A percentile compares a stretch with the other conserved stretches of the same genome.
phyloP scores from a whole-genome alignment of 345 rosid genomes.

The Noccaea bulbosa region DNA sequence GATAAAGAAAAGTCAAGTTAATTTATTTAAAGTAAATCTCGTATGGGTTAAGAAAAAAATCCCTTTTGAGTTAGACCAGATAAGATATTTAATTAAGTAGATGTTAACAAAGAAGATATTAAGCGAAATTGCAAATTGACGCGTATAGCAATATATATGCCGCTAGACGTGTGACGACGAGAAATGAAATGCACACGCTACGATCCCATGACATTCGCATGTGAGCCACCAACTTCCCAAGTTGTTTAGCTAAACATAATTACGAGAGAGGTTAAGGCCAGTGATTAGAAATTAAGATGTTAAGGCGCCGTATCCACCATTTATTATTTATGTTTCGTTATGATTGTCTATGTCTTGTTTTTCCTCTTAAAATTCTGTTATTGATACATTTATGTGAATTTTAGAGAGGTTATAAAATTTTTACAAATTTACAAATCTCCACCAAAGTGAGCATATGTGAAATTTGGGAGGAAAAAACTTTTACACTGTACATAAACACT shows the following conservation, averaged over 20 bases:
- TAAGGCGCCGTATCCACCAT: not conserved
- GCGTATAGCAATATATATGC: constrained; percentile 10
- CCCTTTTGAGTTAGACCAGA: not conserved
- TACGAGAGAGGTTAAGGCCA: constrained; percentile 25
- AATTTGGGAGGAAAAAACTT: too few species aligned
- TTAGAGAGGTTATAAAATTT: not conserved
- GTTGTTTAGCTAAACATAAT: constrained; percentile 30
- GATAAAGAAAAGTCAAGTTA: too few species aligned
- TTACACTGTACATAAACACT: too few species aligned
- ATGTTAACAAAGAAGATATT: not conserved
- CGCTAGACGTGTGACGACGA: not conserved
- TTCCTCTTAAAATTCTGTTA: not conserved
- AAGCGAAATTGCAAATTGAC: constrained; percentile 14
- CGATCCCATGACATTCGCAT: constrained; percentile 13
- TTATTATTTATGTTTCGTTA: not conserved
- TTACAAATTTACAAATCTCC: too few species aligned
- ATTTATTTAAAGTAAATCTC: not conserved
- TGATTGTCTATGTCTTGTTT: not conserved
- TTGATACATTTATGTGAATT: not conserved
- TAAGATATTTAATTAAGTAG: too few species aligned
- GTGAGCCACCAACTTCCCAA: constrained; percentile 36
- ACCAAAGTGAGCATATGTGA: too few species aligned
- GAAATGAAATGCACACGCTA: constrained; percentile 15
- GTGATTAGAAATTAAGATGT: constrained; percentile 13
- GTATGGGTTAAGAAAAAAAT: not conserved